These are phyloP conservation scores for Hibiscus mutabilis DNA, from an alignment of 345 rosid species.

Conservation along the genomic window DNA sequence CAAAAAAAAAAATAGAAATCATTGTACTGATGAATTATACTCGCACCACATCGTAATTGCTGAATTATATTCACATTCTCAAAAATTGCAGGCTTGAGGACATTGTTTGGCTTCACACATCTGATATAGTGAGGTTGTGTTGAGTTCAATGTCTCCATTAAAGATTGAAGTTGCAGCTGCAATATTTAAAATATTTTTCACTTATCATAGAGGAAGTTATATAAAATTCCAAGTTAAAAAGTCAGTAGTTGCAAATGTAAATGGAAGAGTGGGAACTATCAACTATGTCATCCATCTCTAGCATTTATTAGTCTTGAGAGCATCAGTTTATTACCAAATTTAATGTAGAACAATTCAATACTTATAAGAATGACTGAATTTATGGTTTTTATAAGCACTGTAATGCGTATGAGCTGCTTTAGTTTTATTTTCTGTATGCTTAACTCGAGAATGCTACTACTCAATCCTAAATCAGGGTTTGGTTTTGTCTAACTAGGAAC, in stretches of 20 bases:
- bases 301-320: background rate
- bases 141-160: conserved; percentile 91
- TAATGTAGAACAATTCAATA: background rate
- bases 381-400: background rate
- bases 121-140: conserved; percentile 99
- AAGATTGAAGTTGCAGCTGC: conserved; percentile 96
- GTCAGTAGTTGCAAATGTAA: background rate
- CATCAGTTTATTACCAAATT: background rate
- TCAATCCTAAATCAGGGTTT: background rate
- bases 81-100: conserved; percentile 90
- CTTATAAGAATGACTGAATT: background rate
- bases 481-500: background rate
- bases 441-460: background rate
- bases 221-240: background rate
- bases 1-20: conserved; percentile 8
- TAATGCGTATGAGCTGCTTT: background rate
- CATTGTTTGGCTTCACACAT: conserved; percentile 99
- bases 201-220: conserved; percentile 19
- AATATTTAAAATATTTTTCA: conserved; percentile 20
- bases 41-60: conserved; percentile 97
- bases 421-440: background rate
- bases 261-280: conserved; percentile 1
- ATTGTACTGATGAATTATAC: conserved; percentile 29
- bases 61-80: conserved; percentile 90
- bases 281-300: background rate